Evolutionary conservation across 495 filamentous ascomycete species (phyloP).

Genomic region (Rusavskia elegans): DNA sequence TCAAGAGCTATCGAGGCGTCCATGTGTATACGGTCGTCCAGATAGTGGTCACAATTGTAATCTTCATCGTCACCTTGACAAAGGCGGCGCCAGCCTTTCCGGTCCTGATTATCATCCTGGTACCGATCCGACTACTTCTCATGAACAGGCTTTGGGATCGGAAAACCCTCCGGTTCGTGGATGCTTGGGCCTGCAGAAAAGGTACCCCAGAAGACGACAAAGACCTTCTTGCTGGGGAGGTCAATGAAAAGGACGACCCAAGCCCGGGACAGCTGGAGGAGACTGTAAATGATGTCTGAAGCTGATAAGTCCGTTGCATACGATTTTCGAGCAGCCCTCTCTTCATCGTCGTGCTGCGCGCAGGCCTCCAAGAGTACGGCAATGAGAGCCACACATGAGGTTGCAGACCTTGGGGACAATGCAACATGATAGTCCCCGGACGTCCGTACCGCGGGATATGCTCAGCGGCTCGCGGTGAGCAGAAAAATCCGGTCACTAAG

Average conservation of each 20-base stretch:
- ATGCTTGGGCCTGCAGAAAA: constrained; percentile 55
- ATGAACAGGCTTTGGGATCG: constrained; percentile 50
- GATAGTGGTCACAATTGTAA: constrained; percentile 40
- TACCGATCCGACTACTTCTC: constrained; percentile 41
- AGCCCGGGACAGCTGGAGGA: neutral
- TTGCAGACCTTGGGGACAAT: no score
- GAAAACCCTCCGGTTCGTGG: constrained; percentile 46
- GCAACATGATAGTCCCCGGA: no score
- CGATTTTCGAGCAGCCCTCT: no score
- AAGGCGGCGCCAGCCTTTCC: constrained; percentile 50
- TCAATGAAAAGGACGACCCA: neutral
- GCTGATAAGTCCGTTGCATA: no score
- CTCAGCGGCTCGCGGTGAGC: no score
- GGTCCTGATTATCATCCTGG: constrained; percentile 47
- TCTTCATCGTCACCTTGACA: constrained; percentile 51
- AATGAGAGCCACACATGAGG: no score
- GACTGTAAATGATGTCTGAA: neutral
- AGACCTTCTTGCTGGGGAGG: constrained; percentile 12
- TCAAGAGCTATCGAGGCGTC: constrained; percentile 35
- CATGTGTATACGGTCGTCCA: constrained; percentile 49
- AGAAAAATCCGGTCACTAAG: no score
- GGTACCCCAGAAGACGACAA: constrained; percentile 49
- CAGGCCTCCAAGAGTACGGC: no score
- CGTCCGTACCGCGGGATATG: no score
- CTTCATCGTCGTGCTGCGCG: no score